phyloP scores from a whole-genome alignment of 2,329 filamentous ascomycete genomes.

The Arthroderma uncinatum region DNA sequence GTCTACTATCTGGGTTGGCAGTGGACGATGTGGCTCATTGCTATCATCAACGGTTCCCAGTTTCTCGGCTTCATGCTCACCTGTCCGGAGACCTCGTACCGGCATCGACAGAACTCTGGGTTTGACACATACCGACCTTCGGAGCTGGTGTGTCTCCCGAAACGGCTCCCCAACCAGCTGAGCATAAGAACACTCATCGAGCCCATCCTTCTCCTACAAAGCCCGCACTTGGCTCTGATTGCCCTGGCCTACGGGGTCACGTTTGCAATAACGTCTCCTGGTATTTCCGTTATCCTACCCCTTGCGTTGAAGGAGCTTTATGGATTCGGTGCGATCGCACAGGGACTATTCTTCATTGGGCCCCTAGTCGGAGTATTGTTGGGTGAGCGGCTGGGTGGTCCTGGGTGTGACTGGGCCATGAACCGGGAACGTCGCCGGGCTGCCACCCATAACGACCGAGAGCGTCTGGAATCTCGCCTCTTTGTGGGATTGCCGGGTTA shows the following conservation, averaged over 20 bases:
- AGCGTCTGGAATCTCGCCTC: neutral
- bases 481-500: neutral
- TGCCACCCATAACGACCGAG: neutral
- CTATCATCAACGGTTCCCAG: neutral
- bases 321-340: conserved; percentile 16
- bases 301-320: conserved; percentile 8
- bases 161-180: neutral
- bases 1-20: neutral
- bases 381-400: conserved; percentile 17
- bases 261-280: neutral
- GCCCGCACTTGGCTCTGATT: neutral
- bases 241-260: neutral
- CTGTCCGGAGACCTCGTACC: neutral
- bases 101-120: neutral
- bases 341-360: conserved; percentile 21
- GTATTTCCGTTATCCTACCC: neutral
- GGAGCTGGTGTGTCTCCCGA: neutral
- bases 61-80: neutral
- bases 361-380: conserved; percentile 19
- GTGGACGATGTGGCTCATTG: neutral
- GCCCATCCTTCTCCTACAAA: neutral
- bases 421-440: neutral
- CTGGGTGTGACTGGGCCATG: conserved; percentile 15
- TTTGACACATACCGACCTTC: neutral
- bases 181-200: neutral